phyloP scores from a whole-genome alignment of 106 monocot genomes.

The Phalaenopsis aphrodite region DNA sequence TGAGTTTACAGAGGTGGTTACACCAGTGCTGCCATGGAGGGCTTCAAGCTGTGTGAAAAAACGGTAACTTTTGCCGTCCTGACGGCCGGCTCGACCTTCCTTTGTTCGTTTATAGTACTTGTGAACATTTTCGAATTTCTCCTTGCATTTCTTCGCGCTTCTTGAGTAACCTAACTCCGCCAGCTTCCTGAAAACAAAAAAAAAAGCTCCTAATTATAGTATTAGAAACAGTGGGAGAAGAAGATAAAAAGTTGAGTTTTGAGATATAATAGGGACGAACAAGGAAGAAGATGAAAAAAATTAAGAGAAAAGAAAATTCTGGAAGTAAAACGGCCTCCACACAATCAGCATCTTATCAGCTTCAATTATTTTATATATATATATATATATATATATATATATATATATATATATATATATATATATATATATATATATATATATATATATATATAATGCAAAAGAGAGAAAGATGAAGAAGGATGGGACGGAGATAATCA shows the following conservation, averaged over 20 bases:
- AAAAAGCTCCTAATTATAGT: not conserved
- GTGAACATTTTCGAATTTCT: conserved; percentile 88
- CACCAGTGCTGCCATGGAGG: conserved; percentile 26
- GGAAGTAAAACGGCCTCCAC: not conserved
- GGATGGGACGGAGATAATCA: not conserved
- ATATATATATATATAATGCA: too few relatives aligned
- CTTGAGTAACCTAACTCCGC: conserved; percentile 58
- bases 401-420: too few relatives aligned
- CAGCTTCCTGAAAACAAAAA: conserved; percentile 40
- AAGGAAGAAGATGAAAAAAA: not conserved
- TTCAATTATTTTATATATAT: not conserved
- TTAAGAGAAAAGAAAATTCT: not conserved
- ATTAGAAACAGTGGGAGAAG: not conserved
- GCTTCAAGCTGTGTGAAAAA: conserved; percentile 79
- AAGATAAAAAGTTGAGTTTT: not conserved
- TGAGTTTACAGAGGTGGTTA: not conserved
- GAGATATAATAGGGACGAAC: not conserved
- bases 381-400: too few relatives aligned
- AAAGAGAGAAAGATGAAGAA: not conserved
- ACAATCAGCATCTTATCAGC: not conserved
- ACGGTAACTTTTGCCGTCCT: conserved; percentile 80
- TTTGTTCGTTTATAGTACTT: conserved; percentile 91
- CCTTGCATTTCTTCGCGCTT: conserved; percentile 86
- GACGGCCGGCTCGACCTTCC: conserved; percentile 74
- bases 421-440: not conserved